Evolutionary conservation across 495 filamentous ascomycete genomes (phyloP), one percentile per base, ranked within the genome.

Genomic region (Penicillium manginii): DNA sequence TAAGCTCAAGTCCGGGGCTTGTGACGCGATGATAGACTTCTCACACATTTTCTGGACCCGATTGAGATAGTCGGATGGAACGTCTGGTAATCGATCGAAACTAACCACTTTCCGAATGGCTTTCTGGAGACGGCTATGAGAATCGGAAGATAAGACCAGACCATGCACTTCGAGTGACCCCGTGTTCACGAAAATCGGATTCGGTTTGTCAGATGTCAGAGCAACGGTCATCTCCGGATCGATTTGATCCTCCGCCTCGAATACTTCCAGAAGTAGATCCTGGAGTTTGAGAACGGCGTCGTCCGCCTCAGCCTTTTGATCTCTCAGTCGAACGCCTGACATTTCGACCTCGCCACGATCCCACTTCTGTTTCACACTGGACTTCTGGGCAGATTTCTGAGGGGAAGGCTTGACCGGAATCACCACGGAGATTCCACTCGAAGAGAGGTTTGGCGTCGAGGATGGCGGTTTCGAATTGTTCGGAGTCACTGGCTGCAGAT

Each of bases 1-100:
- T 26, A 96, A 62, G 62, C 81, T 86, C 56, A 96, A 71, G 47
- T 91, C 85, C 14, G 85, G 69, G 14, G 78, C 74, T 56, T 93
- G 88, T 0, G 86, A 84, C 58, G 84, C 78, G 63, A 85, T 81
- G 40, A 97, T 71, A n/a, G 88, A 81, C 19, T 78, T 81, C 66
- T 97, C 91, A 62, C 88, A 94, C 7, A 98, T 80, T 49, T 85
- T 89, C 64, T 93, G 88, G 3, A 97, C 68, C 42, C 86, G 83
- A 19, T 84, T 77, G 15, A 97, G 74, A 58, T 91, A 83, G 19
- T 96, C 89, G 0, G 89, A 80, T 2, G 91, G 87, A 31, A 93
- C 82, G 51, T 86, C 82, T 10, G 81, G 70, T 55, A 93, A 89
- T 54, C 88, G 81, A 18, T 85, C 86, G 32, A 85, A 81, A 1